A percentile compares a stretch with the other conserved stretches of the same genome.
Conservation (phyloP, 768 basidiomycete genomes). For the Leucosporidium yakuticum region DNA sequence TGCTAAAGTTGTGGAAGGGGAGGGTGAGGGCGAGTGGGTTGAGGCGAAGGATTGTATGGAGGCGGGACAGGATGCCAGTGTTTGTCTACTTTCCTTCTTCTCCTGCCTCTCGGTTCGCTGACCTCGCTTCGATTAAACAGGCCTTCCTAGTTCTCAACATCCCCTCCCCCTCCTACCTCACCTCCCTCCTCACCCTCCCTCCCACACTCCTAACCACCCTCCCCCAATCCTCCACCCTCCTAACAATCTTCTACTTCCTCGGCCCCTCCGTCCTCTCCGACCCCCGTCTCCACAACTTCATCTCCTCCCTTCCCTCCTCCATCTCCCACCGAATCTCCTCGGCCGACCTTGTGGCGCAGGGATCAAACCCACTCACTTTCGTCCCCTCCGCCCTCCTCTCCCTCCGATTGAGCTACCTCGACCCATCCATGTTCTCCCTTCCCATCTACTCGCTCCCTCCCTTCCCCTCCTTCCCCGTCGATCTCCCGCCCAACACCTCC, state of each 20-base stretch:
- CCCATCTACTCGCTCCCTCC: slow-evolving; percentile 54
- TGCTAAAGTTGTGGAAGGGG: slow-evolving; percentile 6
- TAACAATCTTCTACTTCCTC: slow-evolving; percentile 58
- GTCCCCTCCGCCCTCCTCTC: slow-evolving; percentile 67
- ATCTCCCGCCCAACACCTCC: not conserved
- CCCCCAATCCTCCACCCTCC: too few relatives aligned
- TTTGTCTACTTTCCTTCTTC: slow-evolving; percentile 27
- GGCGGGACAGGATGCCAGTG: slow-evolving; percentile 39
- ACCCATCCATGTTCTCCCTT: slow-evolving; percentile 64
- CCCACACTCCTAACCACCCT: slow-evolving; percentile 52
- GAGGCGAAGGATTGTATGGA: slow-evolving; percentile 41
- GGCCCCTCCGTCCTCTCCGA: slow-evolving; percentile 66
- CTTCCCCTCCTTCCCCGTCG: not conserved
- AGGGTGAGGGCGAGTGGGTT: slow-evolving; percentile 37
- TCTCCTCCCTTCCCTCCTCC: slow-evolving; percentile 22
- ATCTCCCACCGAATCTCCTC: slow-evolving; percentile 62
- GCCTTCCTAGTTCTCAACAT: slow-evolving; percentile 66
- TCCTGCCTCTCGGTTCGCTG: not conserved
- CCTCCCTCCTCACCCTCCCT: slow-evolving; percentile 32
- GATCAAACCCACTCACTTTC: slow-evolving; percentile 54
- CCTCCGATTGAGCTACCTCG: slow-evolving; percentile 64
- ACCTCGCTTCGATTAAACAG: slow-evolving; percentile 42
- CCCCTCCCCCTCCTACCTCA: slow-evolving; percentile 49
- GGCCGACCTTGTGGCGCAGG: slow-evolving; percentile 49
- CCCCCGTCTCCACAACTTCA: slow-evolving; percentile 58